These are phyloP conservation scores for Cinnamomum micranthum DNA, from an alignment of 164 flowering plant genomes.

Conservation along the genomic window DNA sequence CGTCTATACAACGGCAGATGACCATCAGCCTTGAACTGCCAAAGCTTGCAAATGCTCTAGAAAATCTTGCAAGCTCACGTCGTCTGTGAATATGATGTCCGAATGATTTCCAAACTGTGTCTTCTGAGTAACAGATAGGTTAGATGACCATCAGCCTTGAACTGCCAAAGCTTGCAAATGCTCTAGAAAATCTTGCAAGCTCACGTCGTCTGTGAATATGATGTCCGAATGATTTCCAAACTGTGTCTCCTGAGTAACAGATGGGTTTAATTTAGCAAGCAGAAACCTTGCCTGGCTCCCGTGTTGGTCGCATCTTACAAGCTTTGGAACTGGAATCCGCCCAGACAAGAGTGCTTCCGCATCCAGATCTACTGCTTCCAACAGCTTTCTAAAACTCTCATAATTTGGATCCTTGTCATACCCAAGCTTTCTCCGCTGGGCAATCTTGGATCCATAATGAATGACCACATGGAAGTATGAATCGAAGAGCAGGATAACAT, in stretches of 20 bases:
- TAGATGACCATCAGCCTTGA: conserved; percentile 70
- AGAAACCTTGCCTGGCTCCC: conserved; percentile 90
- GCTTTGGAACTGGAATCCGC: conserved; percentile 73
- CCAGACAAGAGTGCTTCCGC: conserved; percentile 70
- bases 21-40: conserved; percentile 70
- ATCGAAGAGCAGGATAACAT: conserved; percentile 80
- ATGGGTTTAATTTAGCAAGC: conserved; percentile 92
- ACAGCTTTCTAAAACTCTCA: conserved; percentile 68
- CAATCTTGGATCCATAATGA: conserved; percentile 81
- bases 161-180: conserved; percentile 86
- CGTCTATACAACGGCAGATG: background rate
- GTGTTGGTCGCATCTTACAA: conserved; percentile 82
- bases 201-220: conserved; percentile 84
- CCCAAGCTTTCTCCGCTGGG: conserved; percentile 83
- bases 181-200: conserved; percentile 77
- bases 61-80: conserved; percentile 80
- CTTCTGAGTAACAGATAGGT: conserved; percentile 82
- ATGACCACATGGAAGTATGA: conserved; percentile 83
- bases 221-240: conserved; percentile 54
- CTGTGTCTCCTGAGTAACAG: conserved; percentile 64
- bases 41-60: conserved; percentile 73
- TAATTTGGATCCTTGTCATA: conserved; percentile 68
- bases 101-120: conserved; percentile 44
- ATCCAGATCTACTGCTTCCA: conserved; percentile 79
- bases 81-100: conserved; percentile 83